Conservation (phyloP, 2,329 filamentous ascomycete species). For the Malbranchea zuffiana region DNA sequence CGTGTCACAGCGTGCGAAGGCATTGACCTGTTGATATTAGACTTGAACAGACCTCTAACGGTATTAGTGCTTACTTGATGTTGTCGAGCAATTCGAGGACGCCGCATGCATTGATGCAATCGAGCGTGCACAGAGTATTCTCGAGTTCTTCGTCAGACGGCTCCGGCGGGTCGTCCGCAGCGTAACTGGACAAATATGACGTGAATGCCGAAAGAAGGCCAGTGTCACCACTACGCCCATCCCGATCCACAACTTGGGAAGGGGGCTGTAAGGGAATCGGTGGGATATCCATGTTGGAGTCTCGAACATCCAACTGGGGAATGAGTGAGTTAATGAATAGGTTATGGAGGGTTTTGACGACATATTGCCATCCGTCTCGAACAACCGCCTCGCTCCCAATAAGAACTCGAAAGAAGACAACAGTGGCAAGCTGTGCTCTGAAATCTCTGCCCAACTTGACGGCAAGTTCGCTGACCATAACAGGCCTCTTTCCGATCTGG, state of each 20-base stretch:
- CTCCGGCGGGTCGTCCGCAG: constrained; percentile 92
- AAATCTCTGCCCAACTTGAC: constrained; percentile 92
- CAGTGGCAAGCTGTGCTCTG: constrained; percentile 81
- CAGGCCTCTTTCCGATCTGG: constrained; percentile 77
- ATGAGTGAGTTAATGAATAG: constrained; percentile 92
- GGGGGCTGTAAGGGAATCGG: constrained; percentile 83
- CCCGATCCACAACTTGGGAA: constrained; percentile 85
- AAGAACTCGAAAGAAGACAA: constrained; percentile 90
- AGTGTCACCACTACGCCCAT: constrained; percentile 62
- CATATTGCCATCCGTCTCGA: constrained; percentile 47
- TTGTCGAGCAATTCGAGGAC: constrained; percentile 75
- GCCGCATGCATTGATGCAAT: constrained; percentile 83
- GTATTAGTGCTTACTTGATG: constrained; percentile 51
- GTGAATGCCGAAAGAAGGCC: constrained; percentile 91
- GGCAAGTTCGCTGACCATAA: constrained; percentile 97
- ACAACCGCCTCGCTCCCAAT: constrained; percentile 73
- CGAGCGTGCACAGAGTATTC: constrained; percentile 85
- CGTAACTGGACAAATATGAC: constrained; percentile 96
- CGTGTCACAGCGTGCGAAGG: constrained; percentile 48
- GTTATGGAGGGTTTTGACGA: constrained; percentile 87
- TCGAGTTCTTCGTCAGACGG: constrained; percentile 95
- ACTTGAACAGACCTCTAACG: constrained; percentile 10
- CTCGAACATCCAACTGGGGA: constrained; percentile 62
- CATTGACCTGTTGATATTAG: constrained; percentile 42
- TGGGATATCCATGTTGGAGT: constrained; percentile 58